Percentiles rank a stretch among this genome's conserved stretches.
These are phyloP conservation scores for Alloteropsis semialata DNA, from an alignment of 176 grass and related monocot genomes.

Conservation along the genomic window DNA sequence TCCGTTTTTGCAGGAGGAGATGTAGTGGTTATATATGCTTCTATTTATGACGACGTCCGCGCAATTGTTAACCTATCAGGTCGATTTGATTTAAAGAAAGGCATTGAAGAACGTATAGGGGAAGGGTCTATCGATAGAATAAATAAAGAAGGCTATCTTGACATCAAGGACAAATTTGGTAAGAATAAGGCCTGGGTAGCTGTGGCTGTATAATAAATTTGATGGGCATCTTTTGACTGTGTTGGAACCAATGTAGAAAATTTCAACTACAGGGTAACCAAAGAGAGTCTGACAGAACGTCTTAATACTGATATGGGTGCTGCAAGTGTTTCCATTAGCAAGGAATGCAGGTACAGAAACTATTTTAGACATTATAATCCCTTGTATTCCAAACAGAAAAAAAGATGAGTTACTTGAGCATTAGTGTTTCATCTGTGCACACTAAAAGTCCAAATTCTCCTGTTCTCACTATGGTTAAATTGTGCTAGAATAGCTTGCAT, in stretches of 20 bases:
- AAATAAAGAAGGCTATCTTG: constrained; percentile 76
- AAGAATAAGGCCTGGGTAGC: neutral
- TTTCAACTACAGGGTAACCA: constrained; percentile 58
- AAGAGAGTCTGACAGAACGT: constrained; percentile 80
- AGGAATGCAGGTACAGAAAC: constrained; percentile 67
- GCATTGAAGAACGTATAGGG: constrained; percentile 73
- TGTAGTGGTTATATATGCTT: constrained; percentile 90
- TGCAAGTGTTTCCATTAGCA: constrained; percentile 63
- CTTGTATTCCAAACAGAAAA: neutral
- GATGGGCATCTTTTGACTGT: neutral
- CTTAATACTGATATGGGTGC: constrained; percentile 72
- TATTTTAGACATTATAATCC: neutral
- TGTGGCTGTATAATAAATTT: neutral
- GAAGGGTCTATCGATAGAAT: constrained; percentile 66
- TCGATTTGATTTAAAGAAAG: constrained; percentile 73
- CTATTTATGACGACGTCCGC: constrained; percentile 56
- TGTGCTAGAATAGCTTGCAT: neutral
- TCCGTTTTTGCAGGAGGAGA: constrained; percentile 56
- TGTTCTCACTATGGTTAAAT: neutral
- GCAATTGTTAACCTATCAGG: constrained; percentile 76
- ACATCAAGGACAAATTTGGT: constrained; percentile 62
- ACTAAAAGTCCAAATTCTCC: neutral
- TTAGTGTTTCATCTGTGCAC: neutral
- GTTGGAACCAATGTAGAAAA: constrained; percentile 37
- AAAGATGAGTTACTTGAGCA: neutral